Base-by-base conservation (phyloP, 176 grass and related monocot species). In the Luzula sylvatica region DNA sequence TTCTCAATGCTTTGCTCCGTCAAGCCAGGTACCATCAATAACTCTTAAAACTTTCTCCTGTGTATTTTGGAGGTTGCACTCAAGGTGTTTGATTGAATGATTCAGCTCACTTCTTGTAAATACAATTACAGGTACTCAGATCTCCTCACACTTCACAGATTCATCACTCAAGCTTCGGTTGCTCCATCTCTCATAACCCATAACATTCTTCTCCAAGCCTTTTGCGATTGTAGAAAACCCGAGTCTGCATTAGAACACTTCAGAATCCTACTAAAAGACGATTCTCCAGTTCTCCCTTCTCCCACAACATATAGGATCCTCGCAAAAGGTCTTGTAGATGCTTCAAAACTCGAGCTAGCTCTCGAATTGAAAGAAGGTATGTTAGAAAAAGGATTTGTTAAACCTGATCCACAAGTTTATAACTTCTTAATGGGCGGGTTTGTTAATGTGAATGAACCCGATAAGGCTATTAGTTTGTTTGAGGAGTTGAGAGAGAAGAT, bases 301-400 rank as follows among this genome's bases (percentile, higher is more conserved):
- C 67, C 80, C 13, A 88, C 90, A 14, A 88, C 90, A 2, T 95
- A 88, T 17, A 83, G 89, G n/a, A 95, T 95, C 57, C 76, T 95
- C n/a, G 70, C 80, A 40, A 82, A 79, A 38, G 87, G 83, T 24
- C 77, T 95, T 15, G 77, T 82, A 3, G 83, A 88, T 68, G 83
- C 71, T 1, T 71, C 66, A 4, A 95, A 95, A 65, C 66, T 95
- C 1, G 77, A 88, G 3, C 62, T 78, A 61, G 80, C 89, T 3
- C 14, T 88, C 1, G 77, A 88, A 38, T 81, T 95, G 51, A 88
- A 95, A 67, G 77, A 95, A 3, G 73, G 70, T 35, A 95, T 95
- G 89, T 52, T 88, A 2, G 73, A 79, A 27, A 79, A 73, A 8
- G 80, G 73, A 27, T 76, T 86, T 18, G 7, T 85, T 9, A 61